phyloP scores from a whole-genome alignment of 176 grass and related monocot genomes.

The Carex kokanica region DNA sequence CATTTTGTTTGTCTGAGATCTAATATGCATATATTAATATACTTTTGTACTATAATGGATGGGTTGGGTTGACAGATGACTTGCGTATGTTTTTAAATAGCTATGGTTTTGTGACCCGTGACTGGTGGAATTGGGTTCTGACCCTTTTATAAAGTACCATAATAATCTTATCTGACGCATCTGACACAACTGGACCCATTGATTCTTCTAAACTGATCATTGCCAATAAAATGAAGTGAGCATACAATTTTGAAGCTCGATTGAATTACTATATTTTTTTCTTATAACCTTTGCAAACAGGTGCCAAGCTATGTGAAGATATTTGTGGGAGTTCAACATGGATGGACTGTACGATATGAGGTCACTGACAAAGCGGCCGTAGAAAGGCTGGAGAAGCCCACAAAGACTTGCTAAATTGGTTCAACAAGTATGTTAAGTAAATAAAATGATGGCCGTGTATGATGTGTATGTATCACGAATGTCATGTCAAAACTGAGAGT shows the following conservation, averaged over 20 bases:
- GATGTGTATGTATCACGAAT: not conserved
- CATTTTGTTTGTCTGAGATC: not conserved
- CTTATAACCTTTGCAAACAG: constrained; percentile 11
- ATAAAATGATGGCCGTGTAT: not conserved
- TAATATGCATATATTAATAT: not conserved
- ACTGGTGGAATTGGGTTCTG: not conserved
- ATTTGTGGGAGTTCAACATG: constrained; percentile 33
- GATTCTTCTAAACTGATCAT: not conserved
- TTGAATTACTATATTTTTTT: not conserved
- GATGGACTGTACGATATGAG: constrained; percentile 38
- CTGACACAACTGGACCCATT: not conserved
- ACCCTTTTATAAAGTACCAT: not conserved
- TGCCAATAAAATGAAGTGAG: not conserved
- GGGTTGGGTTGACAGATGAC: not conserved
- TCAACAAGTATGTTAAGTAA: constrained; percentile 37
- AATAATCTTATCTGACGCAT: not conserved
- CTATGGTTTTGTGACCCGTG: not conserved
- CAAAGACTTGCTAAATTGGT: constrained; percentile 34
- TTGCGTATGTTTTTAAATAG: not conserved
- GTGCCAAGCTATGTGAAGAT: constrained; percentile 41
- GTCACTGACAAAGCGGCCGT: constrained; percentile 23
- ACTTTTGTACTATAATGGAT: not conserved
- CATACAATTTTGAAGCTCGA: not conserved
- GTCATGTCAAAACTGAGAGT: not conserved
- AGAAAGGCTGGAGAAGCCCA: constrained; percentile 39